Percentiles rank a stretch among this genome's conserved stretches.
phyloP scores from a whole-genome alignment of 2,329 filamentous ascomycete species.

The Penicillium sp. region DNA sequence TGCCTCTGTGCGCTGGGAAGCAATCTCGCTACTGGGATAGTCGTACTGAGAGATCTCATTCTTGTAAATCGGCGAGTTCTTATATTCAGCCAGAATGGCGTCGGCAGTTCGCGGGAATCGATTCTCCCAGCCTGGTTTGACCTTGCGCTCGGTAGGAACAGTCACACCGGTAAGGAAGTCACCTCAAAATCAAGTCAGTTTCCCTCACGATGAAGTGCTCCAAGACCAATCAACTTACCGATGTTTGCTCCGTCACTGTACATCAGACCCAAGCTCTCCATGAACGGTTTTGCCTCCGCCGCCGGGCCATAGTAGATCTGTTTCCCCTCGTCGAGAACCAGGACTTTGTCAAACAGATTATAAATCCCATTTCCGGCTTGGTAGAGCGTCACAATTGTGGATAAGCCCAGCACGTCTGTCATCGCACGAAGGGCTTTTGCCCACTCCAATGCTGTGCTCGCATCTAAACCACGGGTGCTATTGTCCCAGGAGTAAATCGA shows the following conservation, averaged over 20 bases:
- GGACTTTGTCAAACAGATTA: conserved; percentile 60
- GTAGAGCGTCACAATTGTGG: conserved; percentile 50
- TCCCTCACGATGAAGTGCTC: too few species aligned
- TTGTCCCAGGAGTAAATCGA: conserved; percentile 39
- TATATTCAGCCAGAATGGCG: conserved; percentile 58
- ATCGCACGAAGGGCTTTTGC: conserved; percentile 44
- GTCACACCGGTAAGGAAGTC: conserved; percentile 65
- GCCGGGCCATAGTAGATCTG: conserved; percentile 70
- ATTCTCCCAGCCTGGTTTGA: conserved; percentile 54
- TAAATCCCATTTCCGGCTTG: conserved; percentile 42
- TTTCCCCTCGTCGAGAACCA: conserved; percentile 64
- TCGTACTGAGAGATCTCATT: conserved; percentile 35
- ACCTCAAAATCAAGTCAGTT: too few species aligned
- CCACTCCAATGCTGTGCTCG: conserved; percentile 50
- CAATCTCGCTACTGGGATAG: conserved; percentile 30
- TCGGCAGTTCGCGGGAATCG: conserved; percentile 60
- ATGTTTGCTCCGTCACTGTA: too few species aligned
- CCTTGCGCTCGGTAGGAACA: conserved; percentile 53
- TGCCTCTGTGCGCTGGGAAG: too few species aligned
- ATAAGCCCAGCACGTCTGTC: conserved; percentile 43
- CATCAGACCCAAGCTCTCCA: too few species aligned
- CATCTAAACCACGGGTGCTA: conserved; percentile 44
- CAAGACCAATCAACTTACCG: too few species aligned
- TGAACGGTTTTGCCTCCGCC: too few species aligned
- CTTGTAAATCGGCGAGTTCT: conserved; percentile 47